Percentiles rank a stretch among this genome's conserved stretches.
phyloP scores from a whole-genome alignment of 176 grass and related monocot genomes.

The Calamus simplicifolius region DNA sequence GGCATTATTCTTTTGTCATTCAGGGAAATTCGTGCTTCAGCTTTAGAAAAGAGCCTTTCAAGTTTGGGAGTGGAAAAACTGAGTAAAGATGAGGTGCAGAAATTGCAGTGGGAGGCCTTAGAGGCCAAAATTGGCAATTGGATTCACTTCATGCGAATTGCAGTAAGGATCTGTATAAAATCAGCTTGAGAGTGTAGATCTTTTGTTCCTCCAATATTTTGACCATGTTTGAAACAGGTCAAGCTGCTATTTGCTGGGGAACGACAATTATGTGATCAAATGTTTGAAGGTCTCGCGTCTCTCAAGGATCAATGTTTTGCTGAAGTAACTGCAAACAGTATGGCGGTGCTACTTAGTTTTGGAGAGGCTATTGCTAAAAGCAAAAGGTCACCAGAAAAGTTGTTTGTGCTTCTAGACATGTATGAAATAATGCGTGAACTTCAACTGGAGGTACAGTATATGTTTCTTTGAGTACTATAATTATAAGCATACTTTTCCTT shows the following conservation, averaged over 20 bases:
- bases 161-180: conserved; percentile 33
- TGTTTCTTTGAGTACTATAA: background rate
- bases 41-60: conserved; percentile 85
- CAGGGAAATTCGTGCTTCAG: conserved; percentile 71
- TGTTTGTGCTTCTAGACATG: conserved; percentile 96
- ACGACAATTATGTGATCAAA: conserved; percentile 74
- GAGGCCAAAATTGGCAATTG: conserved; percentile 92
- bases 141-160: conserved; percentile 98
- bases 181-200: conserved; percentile 1
- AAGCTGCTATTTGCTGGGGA: conserved; percentile 93
- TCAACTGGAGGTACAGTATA: conserved; percentile 60
- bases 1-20: background rate
- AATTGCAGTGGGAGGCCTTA: conserved; percentile 87
- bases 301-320: conserved; percentile 85
- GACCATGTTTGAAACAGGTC: conserved; percentile 46
- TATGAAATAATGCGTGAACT: conserved; percentile 97
- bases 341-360: conserved; percentile 82
- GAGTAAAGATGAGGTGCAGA: conserved; percentile 97
- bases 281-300: conserved; percentile 79
- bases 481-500: too few species aligned
- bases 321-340: conserved; percentile 75
- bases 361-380: conserved; percentile 96
- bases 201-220: conserved; percentile 11
- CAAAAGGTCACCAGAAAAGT: conserved; percentile 91
- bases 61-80: conserved; percentile 94